Evolutionary conservation across 495 filamentous ascomycete species (phyloP), one percentile per base, ranked within the genome.

Genomic region (Lasiosphaeriaceae sp.): DNA sequence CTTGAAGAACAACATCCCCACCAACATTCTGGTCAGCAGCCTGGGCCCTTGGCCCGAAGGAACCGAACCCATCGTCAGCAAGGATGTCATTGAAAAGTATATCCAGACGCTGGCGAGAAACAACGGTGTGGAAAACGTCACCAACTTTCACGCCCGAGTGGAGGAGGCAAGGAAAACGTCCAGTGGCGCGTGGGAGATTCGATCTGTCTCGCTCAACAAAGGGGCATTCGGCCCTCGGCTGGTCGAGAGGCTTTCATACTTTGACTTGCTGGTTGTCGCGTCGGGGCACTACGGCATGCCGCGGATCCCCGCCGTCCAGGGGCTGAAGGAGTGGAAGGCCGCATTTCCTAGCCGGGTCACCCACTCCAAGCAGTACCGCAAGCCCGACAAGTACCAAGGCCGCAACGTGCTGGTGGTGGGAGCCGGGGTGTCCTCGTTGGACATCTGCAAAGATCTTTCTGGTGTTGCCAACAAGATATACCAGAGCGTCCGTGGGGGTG

Each of bases 1-100:
- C 19, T 69, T 89, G 11, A 80, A 70, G 24, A 90, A 85, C 51
- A 89, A 89, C 65, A 80, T 89, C 5, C 75, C 84, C 4, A 88
- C 84, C 1, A 73, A 72, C 11, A 64, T 89, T 26, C 81, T 88
- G 71, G 68, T 74, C 41, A 80, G 81, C 26, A 82, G 74, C 49
- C 73, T 86, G n/a, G 80, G 79, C 48, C 60, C 71, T 0, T 89
- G 85, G 83, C 80, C 82, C 1, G 72, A 81, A 20, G 82, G 79
- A 4, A 87, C 82, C 0, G 76, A 74, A 14, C 74, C 76, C 41
- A 81, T 76, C 60, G 78, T 87, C 16, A 81, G 71, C 45, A 84
- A 87, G 56, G 56, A 61, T 17, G 69, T 79, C 2, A 69, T 86
- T 11, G 78, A 79, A 35, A 66, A 76, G 5, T 90, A 89, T 64